Evolutionary conservation across 108 stramenopile genomes (phyloP).

Genomic region (Cyclotella atomus): DNA sequence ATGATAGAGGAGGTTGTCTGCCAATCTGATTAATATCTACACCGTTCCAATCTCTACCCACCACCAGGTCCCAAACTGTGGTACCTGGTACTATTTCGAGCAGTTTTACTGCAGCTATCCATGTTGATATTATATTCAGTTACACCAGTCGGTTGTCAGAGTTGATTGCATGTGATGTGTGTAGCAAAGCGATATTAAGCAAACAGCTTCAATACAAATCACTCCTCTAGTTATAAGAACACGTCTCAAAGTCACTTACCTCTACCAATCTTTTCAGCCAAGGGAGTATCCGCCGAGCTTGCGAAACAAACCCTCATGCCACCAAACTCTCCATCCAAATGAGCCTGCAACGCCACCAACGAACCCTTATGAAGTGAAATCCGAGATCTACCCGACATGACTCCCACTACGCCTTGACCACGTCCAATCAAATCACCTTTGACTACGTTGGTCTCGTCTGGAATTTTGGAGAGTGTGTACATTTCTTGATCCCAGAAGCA

Average conservation of each 20-base stretch:
- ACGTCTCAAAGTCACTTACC: background rate
- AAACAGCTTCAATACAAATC: too few relatives aligned
- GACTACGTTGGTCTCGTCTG: constrained; percentile 51
- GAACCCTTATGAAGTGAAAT: constrained; percentile 81
- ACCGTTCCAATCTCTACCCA: constrained; percentile 77
- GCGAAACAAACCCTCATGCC: constrained; percentile 85
- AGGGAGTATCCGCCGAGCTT: constrained; percentile 81
- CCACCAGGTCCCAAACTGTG: constrained; percentile 80
- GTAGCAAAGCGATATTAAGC: too few relatives aligned
- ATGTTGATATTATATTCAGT: background rate
- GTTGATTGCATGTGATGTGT: too few relatives aligned
- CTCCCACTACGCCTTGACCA: constrained; percentile 82
- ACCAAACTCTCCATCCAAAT: constrained; percentile 63
- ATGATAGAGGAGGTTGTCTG: constrained; percentile 72
- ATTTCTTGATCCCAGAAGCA: constrained; percentile 95
- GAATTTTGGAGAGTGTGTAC: constrained; percentile 75
- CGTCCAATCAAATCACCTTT: constrained; percentile 75
- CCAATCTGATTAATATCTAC: constrained; percentile 90
- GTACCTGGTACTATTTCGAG: constrained; percentile 84
- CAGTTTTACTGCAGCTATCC: constrained; percentile 62
- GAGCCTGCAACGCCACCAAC: constrained; percentile 73
- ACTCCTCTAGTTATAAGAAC: too few relatives aligned
- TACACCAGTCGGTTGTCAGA: too few relatives aligned
- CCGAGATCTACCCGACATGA: constrained; percentile 64
- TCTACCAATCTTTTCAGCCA: constrained; percentile 77